Evolutionary conservation across 2,329 filamentous ascomycete genomes (phyloP), one percentile per base, ranked within the genome.

Genomic region (Fusarium dlaminii): DNA sequence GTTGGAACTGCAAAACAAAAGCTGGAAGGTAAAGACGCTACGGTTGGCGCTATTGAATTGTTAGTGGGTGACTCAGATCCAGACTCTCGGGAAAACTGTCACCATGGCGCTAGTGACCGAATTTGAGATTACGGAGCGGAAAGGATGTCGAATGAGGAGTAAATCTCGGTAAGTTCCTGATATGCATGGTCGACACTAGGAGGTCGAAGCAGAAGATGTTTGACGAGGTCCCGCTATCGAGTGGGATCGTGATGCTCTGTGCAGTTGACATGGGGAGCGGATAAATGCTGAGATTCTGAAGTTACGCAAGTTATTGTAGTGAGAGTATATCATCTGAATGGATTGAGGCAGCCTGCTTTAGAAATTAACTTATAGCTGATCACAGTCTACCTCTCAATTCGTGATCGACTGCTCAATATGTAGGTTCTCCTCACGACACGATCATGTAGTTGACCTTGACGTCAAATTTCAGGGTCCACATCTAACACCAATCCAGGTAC

Each of bases 381-480:
- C 3, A 24, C 1, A 20, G 8, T 14, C 22, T 51, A 8, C 24
- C 15, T 7, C 45, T 13, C 6, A 10, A 10, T 7, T 34, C 4
- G 29, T 20, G 17, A 32, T 5, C 24, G 15, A 3, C 22, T 24
- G 8, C 6, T 51, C 22, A 8, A 13, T 4, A 20, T n/a, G 11
- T 9, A 13, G 46, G 9, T n/a, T 13, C 15, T 6, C 14, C 13
- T 34, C n/a, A n/a, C 8, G 4, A 3, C 18, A 6, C 10, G 17
- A 51, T 32, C 27, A 22, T 20, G 24, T 13, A 32, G 12, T 10
- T 30, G 18, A 1, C 29, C 5, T 22, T n/a, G 14, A n/a, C n/a
- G 24, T 64, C 29, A 45, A 67, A 63, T 30, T 27, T 24, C 55
- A 37, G 51, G 65, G 65, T 64, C 58, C 51, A 69, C 32, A 15